Base-by-base conservation (phyloP, 78 protist species). In the Dictyostelium brefeldianum region DNA sequence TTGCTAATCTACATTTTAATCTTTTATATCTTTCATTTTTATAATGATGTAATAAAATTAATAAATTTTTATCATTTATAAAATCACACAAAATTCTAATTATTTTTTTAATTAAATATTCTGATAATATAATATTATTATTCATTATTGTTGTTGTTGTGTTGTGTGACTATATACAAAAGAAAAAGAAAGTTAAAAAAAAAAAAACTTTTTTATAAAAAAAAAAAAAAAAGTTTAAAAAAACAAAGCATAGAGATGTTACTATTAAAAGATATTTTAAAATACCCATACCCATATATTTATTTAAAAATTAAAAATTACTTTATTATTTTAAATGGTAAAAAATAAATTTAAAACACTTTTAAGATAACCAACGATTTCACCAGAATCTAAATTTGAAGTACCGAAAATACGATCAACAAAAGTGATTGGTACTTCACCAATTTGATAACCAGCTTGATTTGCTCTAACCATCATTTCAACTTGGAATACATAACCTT, bases 401-500 rank as follows among this genome's bases (percentile, higher is more conserved):
- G 84, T 90, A 70, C 99, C 99, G 71, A 77, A 97, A 48, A 97
- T 80, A n/a, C 99, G 95, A 59, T 98, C 99, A 6, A 97, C 98
- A 82, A 98, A 98, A 5, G 95, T 80, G 90, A 98, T 98, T 31
- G 98, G 98, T 10, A 97, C 98, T 80, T 96, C 97, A 15, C 91
- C 98, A 69, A 97, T 89, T 17, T 74, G 91, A 67, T 70, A 96
- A 25, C 89, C 89, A 10, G 78, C 69, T 46, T 57, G 78, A 56
- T 89, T 69, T 15, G 99, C 98, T 15, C 98, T 69, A 14, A 94
- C 96, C 59, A 96, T 89, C 80, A 98, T 97, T 78, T 96, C 99
- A 97, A 98, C 96, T 80, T 98, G 99, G 91, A 98, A 98, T 22
- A 90, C 96, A 31, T 96, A 98, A 17, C 98, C 99, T 81, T 95